Evolutionary conservation across 306 rosid genomes (phyloP).

Genomic region (Pterocarpus macrocarpus): DNA sequence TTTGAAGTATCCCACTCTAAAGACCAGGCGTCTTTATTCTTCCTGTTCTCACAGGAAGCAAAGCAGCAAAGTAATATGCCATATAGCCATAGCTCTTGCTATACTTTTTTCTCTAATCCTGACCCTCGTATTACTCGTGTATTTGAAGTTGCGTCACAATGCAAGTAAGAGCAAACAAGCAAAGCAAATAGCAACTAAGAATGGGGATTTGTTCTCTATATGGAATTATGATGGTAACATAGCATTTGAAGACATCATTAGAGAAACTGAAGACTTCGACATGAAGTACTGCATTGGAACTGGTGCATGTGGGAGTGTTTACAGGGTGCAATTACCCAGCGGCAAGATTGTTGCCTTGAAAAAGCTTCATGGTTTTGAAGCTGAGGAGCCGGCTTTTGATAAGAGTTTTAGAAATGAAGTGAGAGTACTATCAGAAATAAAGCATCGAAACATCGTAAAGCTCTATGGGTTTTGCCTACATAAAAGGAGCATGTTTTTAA

Average conservation of each 20-base stretch:
- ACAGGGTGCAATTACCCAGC: too few relatives aligned
- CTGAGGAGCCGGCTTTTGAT: background rate
- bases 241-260: slow-evolving; percentile 26
- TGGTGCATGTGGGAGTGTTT: too few relatives aligned
- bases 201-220: slow-evolving; percentile 5
- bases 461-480: too few relatives aligned
- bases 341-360: too few relatives aligned
- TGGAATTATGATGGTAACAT: slow-evolving; percentile 28
- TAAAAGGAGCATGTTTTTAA: too few relatives aligned
- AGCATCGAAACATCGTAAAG: too few relatives aligned
- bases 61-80: background rate
- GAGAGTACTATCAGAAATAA: background rate
- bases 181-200: background rate
- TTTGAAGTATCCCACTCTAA: background rate
- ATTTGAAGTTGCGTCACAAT: background rate
- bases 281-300: too few relatives aligned
- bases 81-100: background rate
- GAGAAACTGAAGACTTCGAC: too few relatives aligned
- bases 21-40: too few relatives aligned
- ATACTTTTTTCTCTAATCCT: background rate
- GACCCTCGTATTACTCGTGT: background rate
- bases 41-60: too few relatives aligned
- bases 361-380: background rate
- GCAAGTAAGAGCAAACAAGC: background rate
- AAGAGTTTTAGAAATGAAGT: slow-evolving; percentile 12